phyloP scores from a whole-genome alignment of 495 filamentous ascomycete genomes.

The Neurospora sp. region DNA sequence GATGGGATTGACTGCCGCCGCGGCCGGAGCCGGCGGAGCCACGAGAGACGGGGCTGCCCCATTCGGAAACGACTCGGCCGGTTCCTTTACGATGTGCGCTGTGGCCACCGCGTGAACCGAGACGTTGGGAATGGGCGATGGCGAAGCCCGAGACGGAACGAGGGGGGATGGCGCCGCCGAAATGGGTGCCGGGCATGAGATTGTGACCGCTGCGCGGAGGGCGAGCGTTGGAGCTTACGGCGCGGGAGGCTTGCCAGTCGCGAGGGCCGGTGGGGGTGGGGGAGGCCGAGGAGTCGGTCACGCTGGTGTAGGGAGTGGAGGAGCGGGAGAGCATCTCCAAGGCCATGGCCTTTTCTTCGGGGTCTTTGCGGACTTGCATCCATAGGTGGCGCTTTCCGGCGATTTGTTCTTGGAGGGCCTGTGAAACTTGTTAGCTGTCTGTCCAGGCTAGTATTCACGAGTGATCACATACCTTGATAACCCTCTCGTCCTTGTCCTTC shows the following conservation, averaged over 20 bases:
- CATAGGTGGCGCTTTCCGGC: slow-evolving; percentile 16
- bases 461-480: slow-evolving; percentile 3
- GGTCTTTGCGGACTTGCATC: slow-evolving; percentile 13
- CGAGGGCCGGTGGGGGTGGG: neutral
- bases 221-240: neutral
- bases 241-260: neutral
- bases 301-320: neutral
- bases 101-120: neutral
- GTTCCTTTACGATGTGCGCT: neutral
- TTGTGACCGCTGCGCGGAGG: neutral
- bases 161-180: neutral
- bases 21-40: neutral
- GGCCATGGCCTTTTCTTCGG: slow-evolving; percentile 5
- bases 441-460: neutral
- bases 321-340: neutral
- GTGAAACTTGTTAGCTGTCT: neutral
- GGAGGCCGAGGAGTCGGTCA: neutral
- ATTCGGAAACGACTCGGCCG: neutral
- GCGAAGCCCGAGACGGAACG: neutral
- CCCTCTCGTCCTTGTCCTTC: slow-evolving; percentile 3
- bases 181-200: neutral
- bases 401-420: slow-evolving; percentile 12
- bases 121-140: neutral
- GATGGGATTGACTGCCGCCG: neutral
- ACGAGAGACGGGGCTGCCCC: neutral